Percentiles rank a stretch among this genome's conserved stretches.
Conservation (phyloP, 306 rosid species). For the Purshia tridentata region DNA sequence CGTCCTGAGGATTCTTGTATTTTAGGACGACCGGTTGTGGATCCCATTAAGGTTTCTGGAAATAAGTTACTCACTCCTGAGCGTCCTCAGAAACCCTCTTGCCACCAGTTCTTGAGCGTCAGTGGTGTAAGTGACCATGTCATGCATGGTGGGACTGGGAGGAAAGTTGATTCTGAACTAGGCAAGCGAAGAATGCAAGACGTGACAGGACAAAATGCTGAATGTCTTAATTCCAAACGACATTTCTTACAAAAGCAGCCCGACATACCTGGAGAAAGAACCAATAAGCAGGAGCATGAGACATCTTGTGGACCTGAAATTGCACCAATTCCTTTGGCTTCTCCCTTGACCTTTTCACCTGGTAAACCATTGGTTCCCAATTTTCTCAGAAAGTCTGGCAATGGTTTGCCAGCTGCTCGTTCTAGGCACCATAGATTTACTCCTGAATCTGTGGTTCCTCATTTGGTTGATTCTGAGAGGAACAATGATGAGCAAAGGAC, state of each 20-base stretch:
- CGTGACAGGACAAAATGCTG: slow-evolving; percentile 1
- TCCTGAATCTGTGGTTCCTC: slow-evolving; percentile 20
- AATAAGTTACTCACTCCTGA: slow-evolving; percentile 32
- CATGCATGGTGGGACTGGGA: background rate
- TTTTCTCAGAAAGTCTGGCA: slow-evolving; percentile 20
- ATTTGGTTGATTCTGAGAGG: slow-evolving; percentile 17
- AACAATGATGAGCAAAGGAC: slow-evolving; percentile 24
- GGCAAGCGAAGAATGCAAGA: slow-evolving; percentile 28
- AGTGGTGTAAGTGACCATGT: slow-evolving; percentile 26
- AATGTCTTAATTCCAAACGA: slow-evolving; percentile 9
- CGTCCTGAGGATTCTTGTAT: slow-evolving; percentile 19
- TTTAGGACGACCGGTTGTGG: slow-evolving; percentile 14
- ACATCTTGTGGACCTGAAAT: slow-evolving; percentile 26
- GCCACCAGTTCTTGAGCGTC: slow-evolving; percentile 24
- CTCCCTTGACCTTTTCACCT: slow-evolving; percentile 28
- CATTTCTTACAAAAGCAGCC: slow-evolving; percentile 5
- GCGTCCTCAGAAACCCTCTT: slow-evolving; percentile 19
- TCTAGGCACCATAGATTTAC: slow-evolving; percentile 16
- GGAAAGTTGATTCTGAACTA: slow-evolving; percentile 20
- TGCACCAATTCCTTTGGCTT: slow-evolving; percentile 20
- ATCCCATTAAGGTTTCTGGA: slow-evolving; percentile 31
- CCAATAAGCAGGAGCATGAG: slow-evolving; percentile 18
- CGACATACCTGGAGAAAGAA: slow-evolving; percentile 11
- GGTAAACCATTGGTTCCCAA: slow-evolving; percentile 31
- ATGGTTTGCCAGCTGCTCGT: slow-evolving; percentile 6